Evolutionary conservation across 768 basidiomycete genomes (phyloP), one percentile per base, ranked within the genome.

Genomic region (Suillus occidentalis): DNA sequence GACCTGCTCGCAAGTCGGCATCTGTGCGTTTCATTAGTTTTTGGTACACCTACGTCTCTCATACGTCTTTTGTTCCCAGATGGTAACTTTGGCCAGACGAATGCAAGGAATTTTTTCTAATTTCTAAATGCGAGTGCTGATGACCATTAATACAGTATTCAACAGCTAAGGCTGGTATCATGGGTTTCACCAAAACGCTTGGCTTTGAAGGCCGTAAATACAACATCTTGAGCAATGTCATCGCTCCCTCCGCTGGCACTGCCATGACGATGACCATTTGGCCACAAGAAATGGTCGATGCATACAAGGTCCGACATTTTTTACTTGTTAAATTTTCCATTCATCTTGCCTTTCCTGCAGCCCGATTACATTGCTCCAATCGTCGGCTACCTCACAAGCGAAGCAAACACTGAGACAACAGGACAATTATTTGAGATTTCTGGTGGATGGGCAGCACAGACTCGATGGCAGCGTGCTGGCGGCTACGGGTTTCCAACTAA

Each of bases 71-170:
- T 43, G 31, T 25, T 60, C 22, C n/a, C 22, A 96, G 94, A 95
- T 71, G 95, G 95, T 6, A 95, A 97, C 79, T 94, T 96, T 73
- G 96, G 97, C 28, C 95, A 98, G 76, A 91, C 93, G 40, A 97
- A 97, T 72, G 90, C 88, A 68, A 66, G 84, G 16, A 45, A 55
- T 16, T 6, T 61, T 9, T 64, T 39, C 0, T 25, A 25, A 40
- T 43, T 31, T 6, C 61, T 47, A 34, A 31, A 37, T 56, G n/a
- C 39, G 4, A 58, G 10, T 39, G 14, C 55, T 68, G 42, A 71
- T 36, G 7, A 7, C 0, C 14, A 16, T 56, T 58, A 47, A 65
- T 34, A 12, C 63, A 91, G 87, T 98, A 98, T 76, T 89, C 93
- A 14, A 89, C 96, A 4, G 97, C 95, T 7, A 99, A 98, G 76